Base-by-base conservation (phyloP, 805 yeast genomes). In the Metschnikowia rubicola region DNA sequence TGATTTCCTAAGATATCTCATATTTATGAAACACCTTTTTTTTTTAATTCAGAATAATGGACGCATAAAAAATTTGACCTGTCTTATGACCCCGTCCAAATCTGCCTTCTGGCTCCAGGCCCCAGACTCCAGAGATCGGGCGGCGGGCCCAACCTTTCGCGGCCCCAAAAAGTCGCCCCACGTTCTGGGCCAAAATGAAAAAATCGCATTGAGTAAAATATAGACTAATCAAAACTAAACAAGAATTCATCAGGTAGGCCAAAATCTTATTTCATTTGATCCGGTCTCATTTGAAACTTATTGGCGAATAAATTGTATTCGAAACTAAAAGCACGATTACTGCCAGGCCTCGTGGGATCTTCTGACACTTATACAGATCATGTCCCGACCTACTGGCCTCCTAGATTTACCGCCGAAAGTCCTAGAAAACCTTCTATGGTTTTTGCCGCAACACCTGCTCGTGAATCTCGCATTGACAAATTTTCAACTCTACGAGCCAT, bases 381-480 rank as follows among this genome's bases (percentile, higher is more conserved):
- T 31, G 26, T 8, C 33, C 11, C 12, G 9, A 11, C n/a, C 37
- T 8, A 41, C 30, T 21, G 8, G 46, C 30, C 48, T 55, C n/a
- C 17, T 32, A 11, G 48, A 46, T 2, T 38, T 56, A 10, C 57
- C 58, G n/a, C 45, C 52, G 5, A 30, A 15, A 13, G 48, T 48
- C 21, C 47, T 56, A 15, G 41, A 43, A 21, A 42, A 44, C 38
- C 39, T 57, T 35, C 44, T 62, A 8, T 48, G 35, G 31, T 63
- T 51, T 39, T 56, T 67, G 12, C 67, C 68, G 7, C 72, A 68
- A 47, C 64, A 64, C 41, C 60, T 59, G 39, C 57, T 68, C 13
- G 28, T 66, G 28, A 66, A 62, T 37, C 59, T 71, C 13, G 62
- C 73, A 1, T 55, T 55, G 21, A 67, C 75, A 28, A 70, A 68